Conservation (phyloP, 768 basidiomycete genomes). For the Calocybe cyanea region DNA sequence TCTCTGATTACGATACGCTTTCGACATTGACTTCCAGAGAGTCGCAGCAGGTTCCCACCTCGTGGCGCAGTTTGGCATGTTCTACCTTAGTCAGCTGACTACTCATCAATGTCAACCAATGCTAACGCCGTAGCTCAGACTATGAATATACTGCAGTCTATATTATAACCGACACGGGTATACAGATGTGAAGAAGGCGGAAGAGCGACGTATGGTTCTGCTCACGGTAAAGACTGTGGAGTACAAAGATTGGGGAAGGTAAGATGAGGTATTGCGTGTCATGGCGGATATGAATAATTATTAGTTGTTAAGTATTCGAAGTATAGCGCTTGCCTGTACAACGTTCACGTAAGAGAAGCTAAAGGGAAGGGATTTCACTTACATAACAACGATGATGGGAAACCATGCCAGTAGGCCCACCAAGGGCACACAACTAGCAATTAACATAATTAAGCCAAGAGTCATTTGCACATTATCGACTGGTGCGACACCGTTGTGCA, state of each 20-base stretch:
- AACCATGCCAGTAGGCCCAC: conserved; percentile 10
- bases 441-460: conserved; percentile 2
- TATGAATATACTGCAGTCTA: conserved; percentile 14
- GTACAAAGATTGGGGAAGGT: conserved; percentile 18
- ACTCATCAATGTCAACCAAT: too few species aligned
- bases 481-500: neutral
- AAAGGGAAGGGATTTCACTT: conserved; percentile 4
- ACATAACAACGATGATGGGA: conserved; percentile 12
- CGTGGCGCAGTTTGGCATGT: too few species aligned
- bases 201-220: conserved; percentile 8
- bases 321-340: conserved; percentile 6
- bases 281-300: conserved; percentile 12
- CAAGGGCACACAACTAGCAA: conserved; percentile 7
- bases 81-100: too few species aligned
- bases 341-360: neutral
- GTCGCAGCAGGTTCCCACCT: too few species aligned
- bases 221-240: conserved; percentile 20
- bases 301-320: conserved; percentile 14
- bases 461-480: neutral
- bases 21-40: too few species aligned
- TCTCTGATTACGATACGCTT: too few species aligned
- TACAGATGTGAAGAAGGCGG: conserved; percentile 11
- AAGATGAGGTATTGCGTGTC: conserved; percentile 8
- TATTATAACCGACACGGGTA: conserved; percentile 21
- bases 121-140: neutral